Conservation (phyloP, 2,329 filamentous ascomycete genomes). For the Ophiostoma populinum region DNA sequence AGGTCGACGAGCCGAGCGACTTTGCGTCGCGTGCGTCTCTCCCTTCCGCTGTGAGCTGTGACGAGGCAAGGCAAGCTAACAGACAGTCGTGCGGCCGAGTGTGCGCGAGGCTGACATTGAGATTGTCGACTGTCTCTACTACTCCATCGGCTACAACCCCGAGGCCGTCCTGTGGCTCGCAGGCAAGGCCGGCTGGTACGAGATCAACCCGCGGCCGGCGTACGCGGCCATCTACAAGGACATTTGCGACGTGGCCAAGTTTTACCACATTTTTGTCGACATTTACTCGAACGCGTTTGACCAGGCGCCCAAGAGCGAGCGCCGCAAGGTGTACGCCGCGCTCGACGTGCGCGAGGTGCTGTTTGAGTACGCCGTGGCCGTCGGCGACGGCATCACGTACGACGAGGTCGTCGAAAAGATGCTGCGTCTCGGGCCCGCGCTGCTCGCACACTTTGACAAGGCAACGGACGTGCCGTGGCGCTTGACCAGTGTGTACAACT, state of each 20-base stretch:
- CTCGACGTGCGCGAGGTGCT: constrained; percentile 19
- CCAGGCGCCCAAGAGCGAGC: constrained; percentile 13
- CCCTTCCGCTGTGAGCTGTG: too few relatives aligned
- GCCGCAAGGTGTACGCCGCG: constrained; percentile 15
- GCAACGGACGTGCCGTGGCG: constrained; percentile 25
- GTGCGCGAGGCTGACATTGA: constrained; percentile 28
- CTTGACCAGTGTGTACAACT: constrained; percentile 29
- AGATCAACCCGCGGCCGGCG: constrained; percentile 38
- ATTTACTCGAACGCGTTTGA: constrained; percentile 23
- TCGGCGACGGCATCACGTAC: constrained; percentile 34
- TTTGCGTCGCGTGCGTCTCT: constrained; percentile 20
- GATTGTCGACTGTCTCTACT: constrained; percentile 34
- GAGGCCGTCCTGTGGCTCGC: constrained; percentile 47
- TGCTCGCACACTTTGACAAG: constrained; percentile 33
- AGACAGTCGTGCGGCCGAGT: constrained; percentile 19
- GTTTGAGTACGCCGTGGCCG: constrained; percentile 30
- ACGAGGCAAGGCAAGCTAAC: too few relatives aligned
- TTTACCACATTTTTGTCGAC: constrained; percentile 46
- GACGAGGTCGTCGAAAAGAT: constrained; percentile 31
- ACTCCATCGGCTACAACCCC: constrained; percentile 37
- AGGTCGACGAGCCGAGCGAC: constrained; percentile 28
- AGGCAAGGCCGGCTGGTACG: constrained; percentile 50
- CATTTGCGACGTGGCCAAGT: constrained; percentile 44
- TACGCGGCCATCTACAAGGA: constrained; percentile 39
- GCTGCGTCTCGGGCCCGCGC: constrained; percentile 30